Conservation (phyloP, 2,329 filamentous ascomycete genomes). For the Periconia sp. region DNA sequence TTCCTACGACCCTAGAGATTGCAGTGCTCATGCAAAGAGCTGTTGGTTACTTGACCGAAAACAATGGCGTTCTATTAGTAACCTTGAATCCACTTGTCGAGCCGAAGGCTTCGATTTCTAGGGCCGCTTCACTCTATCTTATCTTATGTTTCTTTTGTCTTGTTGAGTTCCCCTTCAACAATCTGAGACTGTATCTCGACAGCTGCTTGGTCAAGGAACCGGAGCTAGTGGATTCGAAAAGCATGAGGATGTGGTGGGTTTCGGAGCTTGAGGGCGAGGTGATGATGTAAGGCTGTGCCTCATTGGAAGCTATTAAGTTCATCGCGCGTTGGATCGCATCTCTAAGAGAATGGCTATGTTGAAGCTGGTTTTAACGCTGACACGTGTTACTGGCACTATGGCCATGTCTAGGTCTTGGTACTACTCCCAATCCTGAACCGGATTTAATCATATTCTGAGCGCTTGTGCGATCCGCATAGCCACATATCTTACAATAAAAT, state of each 20-base stretch:
- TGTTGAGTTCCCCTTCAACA: conserved; percentile 2
- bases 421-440: conserved; percentile 1
- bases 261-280: neutral
- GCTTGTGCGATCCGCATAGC: conserved; percentile 1
- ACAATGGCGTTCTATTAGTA: neutral
- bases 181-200: neutral
- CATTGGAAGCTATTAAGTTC: neutral
- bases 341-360: neutral
- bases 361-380: conserved; percentile 3
- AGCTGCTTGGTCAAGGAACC: conserved; percentile 5
- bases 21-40: conserved; percentile 5
- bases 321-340: conserved; percentile 1
- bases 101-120: conserved; percentile 1
- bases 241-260: conserved; percentile 6
- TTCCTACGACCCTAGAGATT: conserved; percentile 4
- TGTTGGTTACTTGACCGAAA: conserved; percentile 1
- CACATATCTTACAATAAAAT: neutral
- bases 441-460: conserved; percentile 1
- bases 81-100: conserved; percentile 1
- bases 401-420: neutral
- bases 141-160: neutral
- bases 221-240: conserved; percentile 8
- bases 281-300: neutral
- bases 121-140: neutral
- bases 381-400: neutral